phyloP scores from a whole-genome alignment of 345 rosid genomes.

The Eucalyptus urophylla region DNA sequence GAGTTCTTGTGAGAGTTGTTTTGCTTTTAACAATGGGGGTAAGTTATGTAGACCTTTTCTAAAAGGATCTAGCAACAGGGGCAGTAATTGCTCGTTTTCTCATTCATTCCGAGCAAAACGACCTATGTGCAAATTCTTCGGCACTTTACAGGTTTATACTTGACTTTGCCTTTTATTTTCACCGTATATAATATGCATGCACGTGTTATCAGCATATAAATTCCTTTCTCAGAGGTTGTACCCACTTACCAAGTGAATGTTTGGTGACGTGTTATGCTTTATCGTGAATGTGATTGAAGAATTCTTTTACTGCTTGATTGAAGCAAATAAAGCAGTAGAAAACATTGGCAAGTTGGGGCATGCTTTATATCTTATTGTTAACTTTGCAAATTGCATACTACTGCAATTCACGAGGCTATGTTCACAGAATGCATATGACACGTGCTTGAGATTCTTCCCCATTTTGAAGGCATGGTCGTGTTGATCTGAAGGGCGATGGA shows the following conservation, averaged over 20 bases:
- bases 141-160: conserved; percentile 48
- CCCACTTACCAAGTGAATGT: not conserved
- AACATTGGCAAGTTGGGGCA: not conserved
- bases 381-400: not conserved
- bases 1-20: conserved; percentile 2
- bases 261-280: not conserved
- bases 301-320: not conserved
- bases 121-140: conserved; percentile 57
- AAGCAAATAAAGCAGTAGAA: not conserved
- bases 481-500: not conserved
- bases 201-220: not conserved
- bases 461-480: not conserved
- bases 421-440: not conserved
- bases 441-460: not conserved
- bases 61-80: conserved; percentile 57
- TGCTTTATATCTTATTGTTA: not conserved
- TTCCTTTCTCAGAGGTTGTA: not conserved
- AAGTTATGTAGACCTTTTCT: conserved; percentile 49
- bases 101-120: conserved; percentile 53
- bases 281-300: not conserved
- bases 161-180: not conserved
- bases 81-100: conserved; percentile 53
- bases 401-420: not conserved
- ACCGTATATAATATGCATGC: not conserved
- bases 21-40: conserved; percentile 7